Percentiles rank a stretch among this genome's conserved stretches.
phyloP scores from a whole-genome alignment of 2,329 filamentous ascomycete species.

The Sporothrix schenckii region DNA sequence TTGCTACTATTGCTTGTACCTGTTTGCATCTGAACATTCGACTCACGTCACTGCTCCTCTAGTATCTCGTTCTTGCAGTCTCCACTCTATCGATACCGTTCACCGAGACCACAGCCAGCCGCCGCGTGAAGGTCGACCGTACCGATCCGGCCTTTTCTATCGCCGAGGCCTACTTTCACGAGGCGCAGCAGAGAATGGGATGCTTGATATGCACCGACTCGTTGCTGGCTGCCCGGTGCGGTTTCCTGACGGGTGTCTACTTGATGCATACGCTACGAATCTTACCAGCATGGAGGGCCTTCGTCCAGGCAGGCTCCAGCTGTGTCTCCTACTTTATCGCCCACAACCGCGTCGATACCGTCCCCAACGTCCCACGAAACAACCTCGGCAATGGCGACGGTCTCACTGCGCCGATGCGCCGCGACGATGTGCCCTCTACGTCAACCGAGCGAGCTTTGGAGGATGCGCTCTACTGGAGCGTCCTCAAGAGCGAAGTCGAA shows the following conservation, averaged over 20 bases:
- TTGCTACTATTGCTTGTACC: too few species aligned
- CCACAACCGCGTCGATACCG: conserved; percentile 4
- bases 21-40: too few species aligned
- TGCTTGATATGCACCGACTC: conserved; percentile 47
- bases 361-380: neutral
- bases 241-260: conserved; percentile 44
- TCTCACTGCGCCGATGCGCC: neutral
- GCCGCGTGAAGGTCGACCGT: conserved; percentile 39
- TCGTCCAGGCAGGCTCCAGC: conserved; percentile 27
- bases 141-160: conserved; percentile 45
- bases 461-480: conserved; percentile 31
- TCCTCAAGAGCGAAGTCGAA: conserved; percentile 33
- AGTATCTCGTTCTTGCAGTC: conserved; percentile 11
- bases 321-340: conserved; percentile 26
- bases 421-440: neutral
- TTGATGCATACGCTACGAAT: conserved; percentile 31
- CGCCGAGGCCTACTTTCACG: conserved; percentile 52
- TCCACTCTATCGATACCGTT: conserved; percentile 11
- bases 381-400: neutral
- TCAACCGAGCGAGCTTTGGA: conserved; percentile 28
- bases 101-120: conserved; percentile 24
- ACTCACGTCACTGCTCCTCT: too few species aligned
- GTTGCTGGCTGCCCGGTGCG: conserved; percentile 53
- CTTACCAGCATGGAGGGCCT: conserved; percentile 31
- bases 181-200: conserved; percentile 54